Evolutionary conservation across 2,329 filamentous ascomycete genomes (phyloP).

Genomic region (Ramularia collo-cygni): DNA sequence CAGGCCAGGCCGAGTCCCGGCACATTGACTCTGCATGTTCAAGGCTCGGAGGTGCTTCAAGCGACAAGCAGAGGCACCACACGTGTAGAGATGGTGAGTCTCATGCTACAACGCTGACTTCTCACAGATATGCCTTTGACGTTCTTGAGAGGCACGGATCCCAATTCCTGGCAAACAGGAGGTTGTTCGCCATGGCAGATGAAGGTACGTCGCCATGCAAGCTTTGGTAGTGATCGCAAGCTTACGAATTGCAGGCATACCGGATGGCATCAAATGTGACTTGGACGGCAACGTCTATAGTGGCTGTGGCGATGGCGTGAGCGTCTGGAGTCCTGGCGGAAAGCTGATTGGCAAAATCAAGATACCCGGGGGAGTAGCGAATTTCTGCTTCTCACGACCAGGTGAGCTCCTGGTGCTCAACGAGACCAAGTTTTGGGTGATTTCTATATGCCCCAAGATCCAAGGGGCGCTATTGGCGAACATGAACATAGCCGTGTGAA

Average conservation of each 20-base stretch:
- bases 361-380: conserved; percentile 35
- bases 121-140: conserved; percentile 25
- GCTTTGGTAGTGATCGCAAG: neutral
- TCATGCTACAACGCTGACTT: neutral
- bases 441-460: conserved; percentile 11
- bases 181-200: conserved; percentile 26
- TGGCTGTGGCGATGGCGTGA: conserved; percentile 49
- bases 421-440: conserved; percentile 23
- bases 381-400: conserved; percentile 26
- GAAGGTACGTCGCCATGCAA: conserved; percentile 8
- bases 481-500: conserved; percentile 20
- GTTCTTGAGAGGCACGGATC: conserved; percentile 22
- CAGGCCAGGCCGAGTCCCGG: neutral
- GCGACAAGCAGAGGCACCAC: too few species aligned
- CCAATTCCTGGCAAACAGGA: conserved; percentile 21
- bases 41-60: too few species aligned
- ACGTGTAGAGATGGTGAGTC: conserved; percentile 4
- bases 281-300: conserved; percentile 50
- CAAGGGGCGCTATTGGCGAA: conserved; percentile 24
- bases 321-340: conserved; percentile 47
- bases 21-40: too few species aligned
- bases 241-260: conserved; percentile 37
- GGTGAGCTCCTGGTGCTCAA: conserved; percentile 25
- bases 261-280: conserved; percentile 54
- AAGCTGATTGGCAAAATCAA: conserved; percentile 52